Percentiles rank a stretch among this genome's conserved stretches.
These are phyloP conservation scores for Staphylotrichum longicolle DNA, from an alignment of 495 filamentous ascomycete species.

Conservation along the genomic window DNA sequence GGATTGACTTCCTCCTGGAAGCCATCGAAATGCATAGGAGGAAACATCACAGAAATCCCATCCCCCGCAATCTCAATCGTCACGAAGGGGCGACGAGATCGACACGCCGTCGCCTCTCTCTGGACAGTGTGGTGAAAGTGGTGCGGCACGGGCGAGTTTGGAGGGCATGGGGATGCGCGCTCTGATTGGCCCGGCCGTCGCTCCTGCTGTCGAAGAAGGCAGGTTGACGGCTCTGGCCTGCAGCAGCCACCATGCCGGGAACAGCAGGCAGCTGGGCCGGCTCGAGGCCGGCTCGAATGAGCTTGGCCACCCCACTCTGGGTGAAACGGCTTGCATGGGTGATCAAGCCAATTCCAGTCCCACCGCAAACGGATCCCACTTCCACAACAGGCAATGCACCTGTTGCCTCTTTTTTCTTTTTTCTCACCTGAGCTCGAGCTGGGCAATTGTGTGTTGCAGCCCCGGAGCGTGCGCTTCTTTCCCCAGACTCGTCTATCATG, in stretches of 20 bases:
- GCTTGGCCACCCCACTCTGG: neutral
- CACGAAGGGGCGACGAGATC: neutral
- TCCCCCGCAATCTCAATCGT: too few species aligned
- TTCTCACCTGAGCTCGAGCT: too few species aligned
- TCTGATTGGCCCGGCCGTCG: conserved; percentile 12
- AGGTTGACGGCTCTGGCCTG: conserved; percentile 17
- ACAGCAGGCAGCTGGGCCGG: conserved; percentile 21
- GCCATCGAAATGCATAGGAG: too few species aligned
- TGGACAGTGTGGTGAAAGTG: neutral
- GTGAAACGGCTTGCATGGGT: neutral
- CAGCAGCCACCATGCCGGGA: conserved; percentile 24
- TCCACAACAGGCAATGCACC: conserved; percentile 1
- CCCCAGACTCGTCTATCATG: too few species aligned
- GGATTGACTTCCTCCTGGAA: too few species aligned
- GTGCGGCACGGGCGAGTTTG: neutral
- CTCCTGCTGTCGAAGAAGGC: conserved; percentile 17
- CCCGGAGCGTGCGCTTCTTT: too few species aligned
- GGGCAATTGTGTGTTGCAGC: too few species aligned
- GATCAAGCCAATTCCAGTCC: conserved; percentile 6
- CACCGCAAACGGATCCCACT: conserved; percentile 4
- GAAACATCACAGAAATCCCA: too few species aligned
- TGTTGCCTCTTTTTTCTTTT: neutral
- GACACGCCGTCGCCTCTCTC: neutral
- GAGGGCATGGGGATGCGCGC: neutral
- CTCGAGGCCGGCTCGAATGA: neutral